These are phyloP conservation scores for Nakazawaea holstii DNA, from an alignment of 805 yeast genomes.

Conservation along the genomic window DNA sequence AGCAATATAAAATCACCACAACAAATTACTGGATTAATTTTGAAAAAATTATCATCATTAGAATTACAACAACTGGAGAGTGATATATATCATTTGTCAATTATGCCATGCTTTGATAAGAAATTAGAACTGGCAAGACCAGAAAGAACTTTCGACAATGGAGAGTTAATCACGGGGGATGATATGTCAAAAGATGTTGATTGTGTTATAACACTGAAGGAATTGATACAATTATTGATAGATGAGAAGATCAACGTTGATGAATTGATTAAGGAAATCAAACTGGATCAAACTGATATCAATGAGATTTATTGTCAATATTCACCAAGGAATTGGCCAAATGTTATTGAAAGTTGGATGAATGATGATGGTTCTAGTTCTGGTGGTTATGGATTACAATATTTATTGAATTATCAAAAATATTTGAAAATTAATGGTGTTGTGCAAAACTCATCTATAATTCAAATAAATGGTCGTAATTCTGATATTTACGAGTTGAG, in stretches of 20 bases:
- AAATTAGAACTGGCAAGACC: conserved; percentile 91
- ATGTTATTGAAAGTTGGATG: conserved; percentile 56
- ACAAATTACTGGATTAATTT: conserved; percentile 79
- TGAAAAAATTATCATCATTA: conserved; percentile 47
- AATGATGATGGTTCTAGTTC: conserved; percentile 76
- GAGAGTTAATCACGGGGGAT: conserved; percentile 14
- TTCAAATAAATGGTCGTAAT: conserved; percentile 60
- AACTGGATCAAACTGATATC: conserved; percentile 12
- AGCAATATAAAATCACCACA: conserved; percentile 85
- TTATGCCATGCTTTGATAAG: conserved; percentile 98
- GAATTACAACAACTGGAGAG: conserved; percentile 21
- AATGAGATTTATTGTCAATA: conserved; percentile 16
- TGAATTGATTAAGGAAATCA: conserved; percentile 16
- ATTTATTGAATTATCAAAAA: conserved; percentile 38
- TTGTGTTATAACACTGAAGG: conserved; percentile 90
- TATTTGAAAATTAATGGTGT: conserved; percentile 16
- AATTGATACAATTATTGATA: conserved; percentile 65
- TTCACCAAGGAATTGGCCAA: conserved; percentile 65
- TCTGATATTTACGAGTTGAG: conserved; percentile 69
- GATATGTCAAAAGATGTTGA: conserved; percentile 59
- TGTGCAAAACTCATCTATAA: conserved; percentile 20
- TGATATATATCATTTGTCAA: conserved; percentile 68
- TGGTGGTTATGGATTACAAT: conserved; percentile 84
- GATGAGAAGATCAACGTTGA: conserved; percentile 40
- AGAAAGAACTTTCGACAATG: conserved; percentile 38